Evolutionary conservation across 495 filamentous ascomycete genomes (phyloP).

Genomic region (Talaromyces adpressus): DNA sequence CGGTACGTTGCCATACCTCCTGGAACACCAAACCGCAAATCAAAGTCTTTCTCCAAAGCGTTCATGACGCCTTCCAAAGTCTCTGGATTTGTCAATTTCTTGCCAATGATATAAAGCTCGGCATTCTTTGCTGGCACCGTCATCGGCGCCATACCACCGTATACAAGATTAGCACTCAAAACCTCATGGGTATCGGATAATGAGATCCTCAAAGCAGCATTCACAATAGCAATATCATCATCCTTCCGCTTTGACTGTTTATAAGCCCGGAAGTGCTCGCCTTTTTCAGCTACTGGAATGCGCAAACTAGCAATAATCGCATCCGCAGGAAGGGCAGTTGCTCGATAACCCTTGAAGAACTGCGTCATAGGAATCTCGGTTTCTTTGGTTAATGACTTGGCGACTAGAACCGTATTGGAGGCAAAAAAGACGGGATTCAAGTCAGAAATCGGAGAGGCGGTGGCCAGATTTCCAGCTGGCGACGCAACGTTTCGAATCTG

Average conservation of each 20-base stretch:
- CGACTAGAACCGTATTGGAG: constrained; percentile 70
- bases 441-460: constrained; percentile 93
- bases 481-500: constrained; percentile 97
- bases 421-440: constrained; percentile 93
- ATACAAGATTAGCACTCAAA: constrained; percentile 66
- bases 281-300: constrained; percentile 69
- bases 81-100: constrained; percentile 68
- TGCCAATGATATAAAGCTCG: constrained; percentile 61
- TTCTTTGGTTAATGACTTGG: constrained; percentile 63
- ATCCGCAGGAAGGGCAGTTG: constrained; percentile 73
- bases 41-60: constrained; percentile 78
- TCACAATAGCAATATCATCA: constrained; percentile 96
- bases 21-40: constrained; percentile 77
- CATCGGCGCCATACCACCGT: constrained; percentile 85
- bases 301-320: constrained; percentile 79
- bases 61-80: constrained; percentile 86
- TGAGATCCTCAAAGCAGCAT: constrained; percentile 66
- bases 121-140: constrained; percentile 79
- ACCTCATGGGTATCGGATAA: constrained; percentile 61
- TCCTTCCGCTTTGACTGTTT: constrained; percentile 96
- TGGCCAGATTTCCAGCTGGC: constrained; percentile 90
- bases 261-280: constrained; percentile 70
- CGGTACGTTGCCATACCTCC: constrained; percentile 96
- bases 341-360: constrained; percentile 89
- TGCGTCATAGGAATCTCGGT: constrained; percentile 81